A percentile compares a stretch with the other conserved stretches of the same genome.
These are phyloP conservation scores for Schwanniomyces occidentalis DNA, from an alignment of 805 yeast genomes.

Conservation along the genomic window DNA sequence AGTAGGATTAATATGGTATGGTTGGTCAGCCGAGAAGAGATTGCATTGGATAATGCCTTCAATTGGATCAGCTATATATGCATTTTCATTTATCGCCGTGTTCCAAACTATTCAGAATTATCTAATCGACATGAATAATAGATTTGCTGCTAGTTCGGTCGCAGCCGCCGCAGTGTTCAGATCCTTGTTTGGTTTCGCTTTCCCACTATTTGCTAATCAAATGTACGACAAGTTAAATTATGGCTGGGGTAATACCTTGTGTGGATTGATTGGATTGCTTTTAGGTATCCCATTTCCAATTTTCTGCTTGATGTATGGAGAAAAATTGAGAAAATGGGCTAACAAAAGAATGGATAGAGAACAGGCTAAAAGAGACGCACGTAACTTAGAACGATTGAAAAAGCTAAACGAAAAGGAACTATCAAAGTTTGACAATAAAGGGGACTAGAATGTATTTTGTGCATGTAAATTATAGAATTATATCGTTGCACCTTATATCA, in stretches of 20 bases:
- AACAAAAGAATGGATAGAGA: conserved; percentile 48
- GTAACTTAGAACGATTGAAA: conserved; percentile 36
- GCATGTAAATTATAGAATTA: no score
- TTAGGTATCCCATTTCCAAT: conserved; percentile 71
- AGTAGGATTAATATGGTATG: conserved; percentile 65
- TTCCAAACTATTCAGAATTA: conserved; percentile 70
- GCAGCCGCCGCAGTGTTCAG: conserved; percentile 71
- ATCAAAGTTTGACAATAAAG: neutral
- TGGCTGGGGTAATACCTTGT: conserved; percentile 71
- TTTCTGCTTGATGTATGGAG: conserved; percentile 57
- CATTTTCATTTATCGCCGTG: conserved; percentile 59
- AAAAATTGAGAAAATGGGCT: conserved; percentile 57
- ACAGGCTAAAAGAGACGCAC: conserved; percentile 48
- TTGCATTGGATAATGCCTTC: conserved; percentile 64
- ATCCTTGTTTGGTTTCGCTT: conserved; percentile 65
- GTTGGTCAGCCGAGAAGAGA: conserved; percentile 64
- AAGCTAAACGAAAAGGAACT: conserved; percentile 12
- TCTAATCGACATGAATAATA: conserved; percentile 68
- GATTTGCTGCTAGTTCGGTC: conserved; percentile 66
- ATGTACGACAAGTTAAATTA: conserved; percentile 60
- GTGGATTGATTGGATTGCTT: conserved; percentile 55
- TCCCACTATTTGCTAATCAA: conserved; percentile 63
- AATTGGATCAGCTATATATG: conserved; percentile 61
- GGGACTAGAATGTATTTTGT: no score
- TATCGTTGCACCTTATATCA: no score